Evolutionary conservation across 169 alveolate genomes (phyloP), one percentile per base, ranked within the genome.

Genomic region (Babesia caballi): DNA sequence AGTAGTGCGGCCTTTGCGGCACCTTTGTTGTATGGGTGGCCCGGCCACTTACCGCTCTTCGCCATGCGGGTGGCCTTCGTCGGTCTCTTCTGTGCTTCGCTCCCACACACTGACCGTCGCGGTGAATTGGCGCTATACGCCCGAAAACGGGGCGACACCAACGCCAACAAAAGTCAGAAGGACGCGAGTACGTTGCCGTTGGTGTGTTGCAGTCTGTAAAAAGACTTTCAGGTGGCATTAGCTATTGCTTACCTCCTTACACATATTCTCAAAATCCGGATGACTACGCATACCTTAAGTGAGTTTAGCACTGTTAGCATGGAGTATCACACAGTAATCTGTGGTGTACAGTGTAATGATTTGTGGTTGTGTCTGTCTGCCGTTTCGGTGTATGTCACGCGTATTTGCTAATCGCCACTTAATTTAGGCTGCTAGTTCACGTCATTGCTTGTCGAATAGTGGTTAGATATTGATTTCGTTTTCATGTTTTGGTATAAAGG

Each of bases 61-160:
- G 51, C 60, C 73, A 63, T 63, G 73, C n/a, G 46, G 60, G 60
- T 47, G 46, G 73, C 73, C 60, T 63, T 63, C 54, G 73, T 63
- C 21, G 73, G 73, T 9, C n/a, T 63, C 42, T 63, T 63, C 7
- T 63, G 47, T 32, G 73, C 73, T 2, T 42, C 73, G 46, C 41
- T 63, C 19, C 73, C 44, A 47, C 60, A 33, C 25, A 7, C 38
- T 1, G 54, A 3, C 14, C 17, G 57, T n/a, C 53, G 44, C 19
- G 57, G 57, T 21, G 57, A 27, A n/a, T 6, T 60, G 56, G 46
- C 70, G 0, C 52, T 63, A 6, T 47, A 4, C 61, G 73, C 60
- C 30, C 27, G 50, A 19, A 28, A 21, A 30, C 44, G 21, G 25
- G 60, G 60, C n/a, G 60, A 25, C 9, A 0, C 49, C 12, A 27